Base-by-base conservation (phyloP, 177 flowering plant genomes). In the Vitis hybrid region DNA sequence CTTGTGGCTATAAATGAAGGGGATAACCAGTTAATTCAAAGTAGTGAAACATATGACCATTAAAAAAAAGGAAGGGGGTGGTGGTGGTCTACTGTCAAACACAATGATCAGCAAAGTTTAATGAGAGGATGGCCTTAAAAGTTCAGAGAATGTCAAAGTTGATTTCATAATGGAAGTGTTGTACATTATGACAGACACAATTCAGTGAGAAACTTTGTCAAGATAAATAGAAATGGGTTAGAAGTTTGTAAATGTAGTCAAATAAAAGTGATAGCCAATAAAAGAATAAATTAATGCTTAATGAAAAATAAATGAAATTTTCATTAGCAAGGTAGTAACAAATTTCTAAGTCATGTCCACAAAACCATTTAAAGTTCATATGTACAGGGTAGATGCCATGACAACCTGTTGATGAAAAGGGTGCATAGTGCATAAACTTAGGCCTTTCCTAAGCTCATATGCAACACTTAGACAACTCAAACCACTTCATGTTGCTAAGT, bases 1-100 rank as follows among this genome's bases (percentile, higher is more conserved):
- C 67, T 69, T 78, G 83, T 67, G 96, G 88, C 98, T 95, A 61
- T 15, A 56, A 67, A 69, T 54, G 50, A 71, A 55, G 50, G 55
- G 50, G 56, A 32, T 51, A 13, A 62, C 21, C n/a, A 12, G 30
- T 52, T 39, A 6, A 26, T 3, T 30, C 3, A 10, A 8, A 5
- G 15, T n/a, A 1, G 12, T 48, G 23, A 34, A 10, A 34, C 8
- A 11, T 11, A 63, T 51, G 19, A 56, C 17, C 18, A n/a, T 17
- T 56, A 58, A 5, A 19, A 18, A 10, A 4, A 58, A 18, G 19
- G n/a, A 17, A 18, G 62, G 11, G 7, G 0, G 62, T 5, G 11
- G 21, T 5, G 19, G 11, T 8, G 19, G 26, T 58, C 14, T 14
- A 0, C 7, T 49, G 14, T 49, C 30, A 64, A 49, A 50, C 39